Conservation (phyloP, 2,329 filamentous ascomycete species). For the Fusarium papillatum region DNA sequence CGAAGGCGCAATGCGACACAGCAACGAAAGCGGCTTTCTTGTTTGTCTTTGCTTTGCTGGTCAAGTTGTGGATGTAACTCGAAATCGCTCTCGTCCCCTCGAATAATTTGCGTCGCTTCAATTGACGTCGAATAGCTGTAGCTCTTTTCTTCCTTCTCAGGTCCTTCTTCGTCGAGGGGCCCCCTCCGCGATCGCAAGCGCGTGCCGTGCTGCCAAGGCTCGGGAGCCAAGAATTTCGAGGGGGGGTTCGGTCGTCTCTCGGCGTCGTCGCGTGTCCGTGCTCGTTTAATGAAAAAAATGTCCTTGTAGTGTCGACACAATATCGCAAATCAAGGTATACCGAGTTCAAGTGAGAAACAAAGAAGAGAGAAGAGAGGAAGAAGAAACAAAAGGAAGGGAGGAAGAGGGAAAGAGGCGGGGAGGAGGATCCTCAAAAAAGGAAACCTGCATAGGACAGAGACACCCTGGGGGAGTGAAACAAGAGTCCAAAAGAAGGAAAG, state of each 20-base stretch:
- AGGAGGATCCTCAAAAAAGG: constrained; percentile 30
- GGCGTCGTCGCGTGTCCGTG: constrained; percentile 22
- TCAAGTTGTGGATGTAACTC: not conserved
- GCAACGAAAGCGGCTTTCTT: constrained; percentile 10
- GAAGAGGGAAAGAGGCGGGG: constrained; percentile 24
- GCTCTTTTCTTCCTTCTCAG: not conserved
- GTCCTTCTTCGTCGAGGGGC: not conserved
- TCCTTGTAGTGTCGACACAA: no score
- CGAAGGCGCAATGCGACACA: constrained; percentile 34
- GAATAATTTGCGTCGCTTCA: not conserved
- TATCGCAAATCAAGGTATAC: not conserved
- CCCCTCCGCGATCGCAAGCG: constrained; percentile 40
- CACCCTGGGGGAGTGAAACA: constrained; percentile 23
- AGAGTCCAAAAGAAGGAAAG: not conserved
- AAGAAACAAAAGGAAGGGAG: not conserved
- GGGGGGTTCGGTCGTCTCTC: constrained; percentile 8
- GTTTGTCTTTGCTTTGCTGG: constrained; percentile 1
- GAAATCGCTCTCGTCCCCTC: not conserved
- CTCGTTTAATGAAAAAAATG: constrained; percentile 2
- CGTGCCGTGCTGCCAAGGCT: constrained; percentile 37
- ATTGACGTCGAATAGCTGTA: constrained; percentile 1
- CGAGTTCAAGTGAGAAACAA: not conserved
- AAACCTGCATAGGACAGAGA: constrained; percentile 23
- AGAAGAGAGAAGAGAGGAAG: not conserved
- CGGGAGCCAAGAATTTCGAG: constrained; percentile 37